phyloP scores from a whole-genome alignment of 768 basidiomycete genomes.

The Mycena rebaudengoi region DNA sequence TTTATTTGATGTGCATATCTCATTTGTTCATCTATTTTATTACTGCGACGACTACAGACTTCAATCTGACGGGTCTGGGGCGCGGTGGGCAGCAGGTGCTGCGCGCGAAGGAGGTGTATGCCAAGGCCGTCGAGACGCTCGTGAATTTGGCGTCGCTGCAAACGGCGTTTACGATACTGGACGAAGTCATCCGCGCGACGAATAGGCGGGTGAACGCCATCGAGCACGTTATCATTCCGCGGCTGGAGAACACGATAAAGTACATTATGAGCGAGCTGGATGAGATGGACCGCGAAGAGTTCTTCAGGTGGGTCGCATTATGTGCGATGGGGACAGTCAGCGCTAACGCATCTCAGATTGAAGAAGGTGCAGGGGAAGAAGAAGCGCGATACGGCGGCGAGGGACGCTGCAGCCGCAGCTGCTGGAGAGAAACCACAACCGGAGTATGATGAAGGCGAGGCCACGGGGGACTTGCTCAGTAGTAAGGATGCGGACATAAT shows the following conservation, averaged over 20 bases:
- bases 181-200: constrained; percentile 99
- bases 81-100: constrained; percentile 97
- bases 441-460: constrained; percentile 43
- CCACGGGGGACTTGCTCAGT: constrained; percentile 71
- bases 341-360: constrained; percentile 57
- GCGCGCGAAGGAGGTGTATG: constrained; percentile 95
- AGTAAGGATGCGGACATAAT: constrained; percentile 94
- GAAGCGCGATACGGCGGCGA: constrained; percentile 77
- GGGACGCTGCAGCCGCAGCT: constrained; percentile 37
- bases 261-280: constrained; percentile 98
- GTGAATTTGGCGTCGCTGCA: constrained; percentile 97
- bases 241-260: constrained; percentile 96
- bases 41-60: constrained; percentile 78
- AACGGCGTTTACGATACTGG: constrained; percentile 97
- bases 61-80: constrained; percentile 96
- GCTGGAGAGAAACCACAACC: constrained; percentile 40
- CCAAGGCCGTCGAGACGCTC: constrained; percentile 95
- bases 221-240: constrained; percentile 95
- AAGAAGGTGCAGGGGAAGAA: constrained; percentile 99
- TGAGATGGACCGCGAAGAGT: constrained; percentile 98
- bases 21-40: too few species aligned
- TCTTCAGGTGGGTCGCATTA: constrained; percentile 72
- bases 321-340: neutral
- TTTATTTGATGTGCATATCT: neutral
- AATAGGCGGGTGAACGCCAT: constrained; percentile 99